Evolutionary conservation across 2,329 filamentous ascomycete genomes (phyloP).

Genomic region (Phyllosticta citriasiana): DNA sequence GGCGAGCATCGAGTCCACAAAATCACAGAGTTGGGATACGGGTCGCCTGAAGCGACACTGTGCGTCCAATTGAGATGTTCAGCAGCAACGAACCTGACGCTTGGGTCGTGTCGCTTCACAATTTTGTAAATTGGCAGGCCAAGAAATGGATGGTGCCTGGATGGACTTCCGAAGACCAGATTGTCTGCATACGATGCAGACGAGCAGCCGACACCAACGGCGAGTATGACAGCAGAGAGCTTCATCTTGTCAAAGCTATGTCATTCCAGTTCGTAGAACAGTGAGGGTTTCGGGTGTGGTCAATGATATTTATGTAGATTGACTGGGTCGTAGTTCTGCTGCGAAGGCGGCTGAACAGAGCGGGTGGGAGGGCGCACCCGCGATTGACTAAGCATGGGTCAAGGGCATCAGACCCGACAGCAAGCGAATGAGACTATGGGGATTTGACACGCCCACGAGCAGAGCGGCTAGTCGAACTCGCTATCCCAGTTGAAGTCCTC

Average conservation of each 20-base stretch:
- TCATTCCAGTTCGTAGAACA: background rate
- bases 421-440: background rate
- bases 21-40: slow-evolving; percentile 30
- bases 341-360: background rate
- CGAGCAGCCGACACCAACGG: background rate
- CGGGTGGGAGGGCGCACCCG: background rate
- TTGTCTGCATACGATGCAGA: slow-evolving; percentile 28
- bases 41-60: slow-evolving; percentile 34
- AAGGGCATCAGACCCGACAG: background rate
- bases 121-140: slow-evolving; percentile 53
- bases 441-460: slow-evolving; percentile 2
- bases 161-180: slow-evolving; percentile 56
- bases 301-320: background rate
- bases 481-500: background rate
- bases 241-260: background rate
- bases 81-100: slow-evolving; percentile 20
- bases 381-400: background rate
- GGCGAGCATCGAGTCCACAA: slow-evolving; percentile 33
- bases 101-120: slow-evolving; percentile 41
- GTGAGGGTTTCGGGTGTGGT: background rate
- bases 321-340: background rate
- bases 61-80: slow-evolving; percentile 53
- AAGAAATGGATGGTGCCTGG: slow-evolving; percentile 49
- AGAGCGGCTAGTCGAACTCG: background rate
- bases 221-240: background rate